phyloP scores from a whole-genome alignment of 495 filamentous ascomycete species.

The Aspergillus carlsbadensis region DNA sequence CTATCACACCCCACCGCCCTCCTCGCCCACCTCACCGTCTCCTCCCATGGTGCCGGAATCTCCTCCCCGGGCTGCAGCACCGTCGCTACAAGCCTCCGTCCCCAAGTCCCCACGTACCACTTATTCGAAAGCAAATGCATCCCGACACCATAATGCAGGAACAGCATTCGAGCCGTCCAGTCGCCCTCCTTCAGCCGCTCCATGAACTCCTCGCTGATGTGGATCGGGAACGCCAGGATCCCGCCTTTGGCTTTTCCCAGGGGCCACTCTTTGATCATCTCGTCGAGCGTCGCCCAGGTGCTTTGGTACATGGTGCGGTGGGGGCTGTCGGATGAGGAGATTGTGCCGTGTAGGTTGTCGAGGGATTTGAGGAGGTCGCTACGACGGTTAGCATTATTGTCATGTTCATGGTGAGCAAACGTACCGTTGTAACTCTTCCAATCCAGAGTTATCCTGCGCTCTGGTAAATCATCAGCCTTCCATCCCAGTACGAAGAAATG shows the following conservation, averaged over 20 bases:
- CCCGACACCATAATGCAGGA: conserved; percentile 35
- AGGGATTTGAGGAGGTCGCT: conserved; percentile 28
- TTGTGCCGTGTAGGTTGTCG: conserved; percentile 14
- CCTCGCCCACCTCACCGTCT: conserved; percentile 36
- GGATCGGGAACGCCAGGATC: conserved; percentile 37
- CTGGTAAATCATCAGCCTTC: conserved; percentile 2
- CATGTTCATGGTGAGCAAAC: background rate
- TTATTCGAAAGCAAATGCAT: conserved; percentile 38
- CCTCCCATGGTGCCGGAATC: conserved; percentile 30
- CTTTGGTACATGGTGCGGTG: conserved; percentile 20
- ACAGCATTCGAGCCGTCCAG: conserved; percentile 39
- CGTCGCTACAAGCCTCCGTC: conserved; percentile 35
- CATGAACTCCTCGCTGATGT: conserved; percentile 31
- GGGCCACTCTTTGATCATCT: conserved; percentile 36
- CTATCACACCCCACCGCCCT: conserved; percentile 21
- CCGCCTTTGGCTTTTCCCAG: conserved; percentile 32
- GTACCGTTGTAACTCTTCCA: conserved; percentile 22
- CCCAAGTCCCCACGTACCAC: conserved; percentile 41
- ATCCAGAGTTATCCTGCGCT: conserved; percentile 4
- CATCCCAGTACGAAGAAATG: background rate
- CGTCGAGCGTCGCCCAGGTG: conserved; percentile 31
- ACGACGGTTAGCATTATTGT: background rate
- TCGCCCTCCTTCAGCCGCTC: conserved; percentile 29
- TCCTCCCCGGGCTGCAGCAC: conserved; percentile 29
- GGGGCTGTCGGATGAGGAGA: conserved; percentile 18